Evolutionary conservation across 1,284 basidiomycete species (phyloP).

Genomic region (Flammula alnicola): DNA sequence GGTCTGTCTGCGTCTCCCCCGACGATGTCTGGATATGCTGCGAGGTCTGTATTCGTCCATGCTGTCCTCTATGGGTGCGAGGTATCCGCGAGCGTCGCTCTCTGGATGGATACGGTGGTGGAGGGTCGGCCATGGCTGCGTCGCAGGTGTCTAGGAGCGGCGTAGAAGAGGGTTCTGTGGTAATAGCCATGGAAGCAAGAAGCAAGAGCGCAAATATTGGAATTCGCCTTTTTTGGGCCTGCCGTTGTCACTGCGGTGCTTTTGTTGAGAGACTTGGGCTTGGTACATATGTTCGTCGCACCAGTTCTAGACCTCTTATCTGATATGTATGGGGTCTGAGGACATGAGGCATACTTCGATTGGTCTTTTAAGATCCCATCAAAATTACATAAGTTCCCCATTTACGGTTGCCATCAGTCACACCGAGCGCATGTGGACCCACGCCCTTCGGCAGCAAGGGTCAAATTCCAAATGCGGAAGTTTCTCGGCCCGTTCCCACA

Average conservation of each 20-base stretch:
- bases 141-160: conserved; percentile 17
- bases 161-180: conserved; percentile 15
- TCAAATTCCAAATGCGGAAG: no score
- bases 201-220: conserved; percentile 4
- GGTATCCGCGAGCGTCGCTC: conserved; percentile 47
- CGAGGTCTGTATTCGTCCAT: conserved; percentile 17
- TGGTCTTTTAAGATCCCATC: no score
- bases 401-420: no score
- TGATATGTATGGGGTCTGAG: background rate
- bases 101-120: conserved; percentile 68
- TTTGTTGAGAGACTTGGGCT: background rate
- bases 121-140: conserved; percentile 49
- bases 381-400: no score
- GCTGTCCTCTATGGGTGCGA: conserved; percentile 20
- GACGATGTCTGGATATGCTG: conserved; percentile 38
- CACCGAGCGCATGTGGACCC: no score
- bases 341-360: no score
- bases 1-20: conserved; percentile 38
- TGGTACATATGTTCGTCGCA: background rate
- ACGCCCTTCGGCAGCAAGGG: no score
- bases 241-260: background rate
- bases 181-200: conserved; percentile 19
- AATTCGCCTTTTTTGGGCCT: background rate
- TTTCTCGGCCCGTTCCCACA: no score
- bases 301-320: background rate